Percentiles rank a stretch among this genome's conserved stretches.
phyloP scores from a whole-genome alignment of 805 yeast genomes.

The Sungouiella thailandica region DNA sequence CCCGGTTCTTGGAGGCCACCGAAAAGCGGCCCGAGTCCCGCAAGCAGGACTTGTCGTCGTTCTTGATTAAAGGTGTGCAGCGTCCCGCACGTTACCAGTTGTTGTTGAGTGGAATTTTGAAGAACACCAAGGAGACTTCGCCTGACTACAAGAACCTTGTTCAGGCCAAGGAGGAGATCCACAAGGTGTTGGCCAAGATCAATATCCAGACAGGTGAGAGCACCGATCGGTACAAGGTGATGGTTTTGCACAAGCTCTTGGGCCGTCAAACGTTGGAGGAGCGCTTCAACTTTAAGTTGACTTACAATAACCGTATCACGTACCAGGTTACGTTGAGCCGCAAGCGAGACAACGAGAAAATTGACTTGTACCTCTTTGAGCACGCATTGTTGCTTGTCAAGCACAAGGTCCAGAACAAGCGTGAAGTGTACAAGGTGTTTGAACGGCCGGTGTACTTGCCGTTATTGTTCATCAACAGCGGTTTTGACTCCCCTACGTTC shows the following conservation, averaged over 20 bases:
- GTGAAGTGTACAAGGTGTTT: conserved; percentile 87
- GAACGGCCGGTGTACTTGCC: conserved; percentile 86
- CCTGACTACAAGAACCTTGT: conserved; percentile 67
- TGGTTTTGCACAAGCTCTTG: conserved; percentile 53
- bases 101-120: conserved; percentile 73
- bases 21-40: conserved; percentile 81
- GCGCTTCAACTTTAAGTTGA: conserved; percentile 76
- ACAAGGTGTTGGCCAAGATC: conserved; percentile 68
- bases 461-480: conserved; percentile 64
- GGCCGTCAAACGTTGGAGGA: conserved; percentile 80
- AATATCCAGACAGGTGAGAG: conserved; percentile 91
- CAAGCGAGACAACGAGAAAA: conserved; percentile 71
- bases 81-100: conserved; percentile 93
- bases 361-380: conserved; percentile 83
- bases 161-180: conserved; percentile 70
- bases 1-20: conserved; percentile 89
- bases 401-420: conserved; percentile 78
- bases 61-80: conserved; percentile 90
- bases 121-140: conserved; percentile 71
- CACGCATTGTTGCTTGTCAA: conserved; percentile 83
- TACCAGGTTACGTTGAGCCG: conserved; percentile 69
- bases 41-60: conserved; percentile 87
- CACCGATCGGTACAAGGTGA: conserved; percentile 85
- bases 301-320: conserved; percentile 75
- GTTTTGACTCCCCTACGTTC: conserved; percentile 72